Conservation (phyloP, 139 green algal species). For the Microglena sp. region DNA sequence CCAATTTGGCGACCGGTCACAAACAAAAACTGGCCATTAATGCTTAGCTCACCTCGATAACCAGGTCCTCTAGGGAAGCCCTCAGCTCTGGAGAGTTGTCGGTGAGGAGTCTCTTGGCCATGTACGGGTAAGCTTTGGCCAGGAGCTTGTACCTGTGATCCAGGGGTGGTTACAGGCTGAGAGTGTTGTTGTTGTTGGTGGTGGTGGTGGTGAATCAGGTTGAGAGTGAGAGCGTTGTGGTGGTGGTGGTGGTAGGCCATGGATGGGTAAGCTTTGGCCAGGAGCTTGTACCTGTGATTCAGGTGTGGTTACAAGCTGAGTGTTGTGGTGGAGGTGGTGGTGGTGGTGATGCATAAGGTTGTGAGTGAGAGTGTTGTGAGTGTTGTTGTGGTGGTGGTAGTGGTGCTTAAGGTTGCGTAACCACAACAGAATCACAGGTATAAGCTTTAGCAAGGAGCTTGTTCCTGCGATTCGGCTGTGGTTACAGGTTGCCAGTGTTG, state of each 20-base stretch:
- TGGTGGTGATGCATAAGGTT: too few species aligned
- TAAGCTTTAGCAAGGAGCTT: too few species aligned
- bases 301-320: slow-evolving; percentile 13
- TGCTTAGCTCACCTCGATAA: slow-evolving; percentile 43
- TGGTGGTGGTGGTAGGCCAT: not conserved
- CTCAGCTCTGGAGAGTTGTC: slow-evolving; percentile 79
- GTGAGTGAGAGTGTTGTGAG: too few species aligned
- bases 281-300: slow-evolving; percentile 29
- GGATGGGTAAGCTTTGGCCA: not conserved
- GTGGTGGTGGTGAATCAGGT: not conserved
- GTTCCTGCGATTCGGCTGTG: too few species aligned
- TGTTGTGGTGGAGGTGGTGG: not conserved
- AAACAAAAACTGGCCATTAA: not conserved
- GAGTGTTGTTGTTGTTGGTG: not conserved
- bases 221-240: not conserved
- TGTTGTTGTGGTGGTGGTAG: too few species aligned
- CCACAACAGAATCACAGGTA: too few species aligned
- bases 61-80: slow-evolving; percentile 64
- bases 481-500: too few species aligned
- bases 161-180: not conserved
- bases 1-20: too few species aligned
- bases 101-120: slow-evolving; percentile 86
- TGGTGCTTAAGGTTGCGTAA: too few species aligned
- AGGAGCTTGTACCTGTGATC: slow-evolving; percentile 71
- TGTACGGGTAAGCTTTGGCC: slow-evolving; percentile 89